These are phyloP conservation scores for Debaryomyces fabryi DNA, from an alignment of 1,139 yeast species.

Conservation along the genomic window DNA sequence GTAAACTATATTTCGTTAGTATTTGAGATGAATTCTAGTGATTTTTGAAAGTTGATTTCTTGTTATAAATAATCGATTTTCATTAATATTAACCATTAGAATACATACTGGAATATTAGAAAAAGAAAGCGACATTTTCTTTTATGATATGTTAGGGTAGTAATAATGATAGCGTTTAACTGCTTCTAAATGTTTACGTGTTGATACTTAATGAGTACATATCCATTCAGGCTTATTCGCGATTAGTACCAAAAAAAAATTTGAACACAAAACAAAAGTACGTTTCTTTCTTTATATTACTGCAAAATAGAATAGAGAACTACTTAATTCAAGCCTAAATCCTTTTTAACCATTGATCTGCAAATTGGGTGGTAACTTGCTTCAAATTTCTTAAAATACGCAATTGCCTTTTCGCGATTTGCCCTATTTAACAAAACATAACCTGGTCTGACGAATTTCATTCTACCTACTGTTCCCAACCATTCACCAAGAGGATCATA, in stretches of 20 bases:
- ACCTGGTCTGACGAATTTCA: constrained; percentile 93
- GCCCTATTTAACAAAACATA: constrained; percentile 65
- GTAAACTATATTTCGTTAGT: constrained; percentile 34
- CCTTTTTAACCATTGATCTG: constrained; percentile 75
- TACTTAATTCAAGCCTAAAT: constrained; percentile 42
- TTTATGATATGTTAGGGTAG: background rate
- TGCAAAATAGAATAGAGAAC: constrained; percentile 1
- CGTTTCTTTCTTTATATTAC: background rate
- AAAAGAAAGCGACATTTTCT: constrained; percentile 17
- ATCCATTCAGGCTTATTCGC: background rate
- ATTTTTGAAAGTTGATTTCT: background rate
- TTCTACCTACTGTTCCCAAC: constrained; percentile 91
- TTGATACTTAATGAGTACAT: background rate
- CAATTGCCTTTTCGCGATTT: constrained; percentile 65
- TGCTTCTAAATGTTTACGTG: constrained; percentile 13
- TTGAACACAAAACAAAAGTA: constrained; percentile 2
- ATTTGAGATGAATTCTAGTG: background rate
- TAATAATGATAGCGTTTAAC: background rate
- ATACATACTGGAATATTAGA: constrained; percentile 19
- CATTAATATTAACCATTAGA: background rate
- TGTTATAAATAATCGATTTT: background rate
- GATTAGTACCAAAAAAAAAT: background rate
- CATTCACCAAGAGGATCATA: constrained; percentile 63
- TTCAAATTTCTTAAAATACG: constrained; percentile 62
- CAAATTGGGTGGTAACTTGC: constrained; percentile 83